phyloP scores from a whole-genome alignment of 805 yeast genomes.

The Candida easanensis region DNA sequence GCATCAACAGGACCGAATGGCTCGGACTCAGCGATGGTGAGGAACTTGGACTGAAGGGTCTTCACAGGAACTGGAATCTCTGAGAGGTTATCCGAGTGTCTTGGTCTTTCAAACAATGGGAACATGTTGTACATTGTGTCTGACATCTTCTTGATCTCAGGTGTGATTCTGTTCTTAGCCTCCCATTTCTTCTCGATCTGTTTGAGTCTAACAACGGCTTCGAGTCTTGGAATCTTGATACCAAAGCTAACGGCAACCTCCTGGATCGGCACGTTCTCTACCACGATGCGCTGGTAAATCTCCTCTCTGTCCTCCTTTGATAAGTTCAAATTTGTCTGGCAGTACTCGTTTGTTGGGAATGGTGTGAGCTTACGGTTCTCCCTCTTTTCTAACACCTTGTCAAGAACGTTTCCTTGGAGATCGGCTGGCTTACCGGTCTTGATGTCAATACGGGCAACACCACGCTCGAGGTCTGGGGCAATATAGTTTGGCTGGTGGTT shows the following conservation, averaged over 20 bases:
- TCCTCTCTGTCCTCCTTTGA: slow-evolving; percentile 55
- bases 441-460: slow-evolving; percentile 34
- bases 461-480: slow-evolving; percentile 49
- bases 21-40: slow-evolving; percentile 89
- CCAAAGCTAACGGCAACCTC: slow-evolving; percentile 78
- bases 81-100: slow-evolving; percentile 70
- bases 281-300: slow-evolving; percentile 55
- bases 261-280: slow-evolving; percentile 56
- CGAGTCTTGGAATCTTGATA: slow-evolving; percentile 79
- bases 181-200: slow-evolving; percentile 63
- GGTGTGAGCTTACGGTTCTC: slow-evolving; percentile 52
- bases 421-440: slow-evolving; percentile 31
- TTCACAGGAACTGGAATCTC: slow-evolving; percentile 90
- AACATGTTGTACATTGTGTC: slow-evolving; percentile 72
- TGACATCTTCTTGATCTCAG: slow-evolving; percentile 59
- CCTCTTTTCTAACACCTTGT: slow-evolving; percentile 8
- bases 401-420: slow-evolving; percentile 18
- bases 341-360: slow-evolving; percentile 72
- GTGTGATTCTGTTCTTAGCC: slow-evolving; percentile 45
- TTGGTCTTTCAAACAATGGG: slow-evolving; percentile 58
- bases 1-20: slow-evolving; percentile 97
- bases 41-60: slow-evolving; percentile 76
- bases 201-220: slow-evolving; percentile 75
- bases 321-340: slow-evolving; percentile 63
- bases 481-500: slow-evolving; percentile 73